phyloP scores from a whole-genome alignment of 2,329 filamentous ascomycete species.

The Fusarium sp. region DNA sequence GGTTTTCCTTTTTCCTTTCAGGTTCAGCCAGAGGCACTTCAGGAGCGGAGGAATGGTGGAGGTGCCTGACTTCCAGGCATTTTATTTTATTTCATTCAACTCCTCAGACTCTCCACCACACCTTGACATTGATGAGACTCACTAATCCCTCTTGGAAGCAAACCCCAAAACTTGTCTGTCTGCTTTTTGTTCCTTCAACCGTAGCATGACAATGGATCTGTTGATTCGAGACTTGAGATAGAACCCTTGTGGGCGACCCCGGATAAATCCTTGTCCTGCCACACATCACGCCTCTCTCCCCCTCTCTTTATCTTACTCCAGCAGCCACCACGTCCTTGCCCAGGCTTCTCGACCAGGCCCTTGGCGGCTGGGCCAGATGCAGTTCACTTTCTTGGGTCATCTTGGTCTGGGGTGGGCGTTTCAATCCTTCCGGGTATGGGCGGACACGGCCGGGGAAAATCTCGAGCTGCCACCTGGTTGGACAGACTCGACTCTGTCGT shows the following conservation, averaged over 20 bases:
- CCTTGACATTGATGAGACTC: constrained; percentile 2
- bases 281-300: not conserved
- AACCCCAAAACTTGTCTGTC: not conserved
- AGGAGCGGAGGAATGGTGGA: not conserved
- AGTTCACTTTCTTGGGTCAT: constrained; percentile 33
- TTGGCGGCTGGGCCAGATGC: constrained; percentile 34
- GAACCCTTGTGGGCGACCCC: not conserved
- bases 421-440: constrained; percentile 29
- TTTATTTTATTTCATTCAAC: not conserved
- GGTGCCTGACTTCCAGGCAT: constrained; percentile 3
- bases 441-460: constrained; percentile 24
- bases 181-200: not conserved
- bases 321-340: constrained; percentile 22
- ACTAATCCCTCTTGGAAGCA: not conserved
- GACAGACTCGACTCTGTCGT: constrained; percentile 5
- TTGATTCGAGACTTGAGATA: constrained; percentile 3
- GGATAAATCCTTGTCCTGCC: constrained; percentile 10
- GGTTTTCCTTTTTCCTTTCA: constrained; percentile 1
- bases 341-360: constrained; percentile 24
- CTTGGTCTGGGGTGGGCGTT: constrained; percentile 37
- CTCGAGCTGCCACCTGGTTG: constrained; percentile 17
- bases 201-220: not conserved
- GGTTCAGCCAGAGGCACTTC: not conserved
- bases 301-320: constrained; percentile 11
- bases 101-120: not conserved